Evolutionary conservation across 257 asterid species (phyloP).

Genomic region (Solanum infundibuliforme): DNA sequence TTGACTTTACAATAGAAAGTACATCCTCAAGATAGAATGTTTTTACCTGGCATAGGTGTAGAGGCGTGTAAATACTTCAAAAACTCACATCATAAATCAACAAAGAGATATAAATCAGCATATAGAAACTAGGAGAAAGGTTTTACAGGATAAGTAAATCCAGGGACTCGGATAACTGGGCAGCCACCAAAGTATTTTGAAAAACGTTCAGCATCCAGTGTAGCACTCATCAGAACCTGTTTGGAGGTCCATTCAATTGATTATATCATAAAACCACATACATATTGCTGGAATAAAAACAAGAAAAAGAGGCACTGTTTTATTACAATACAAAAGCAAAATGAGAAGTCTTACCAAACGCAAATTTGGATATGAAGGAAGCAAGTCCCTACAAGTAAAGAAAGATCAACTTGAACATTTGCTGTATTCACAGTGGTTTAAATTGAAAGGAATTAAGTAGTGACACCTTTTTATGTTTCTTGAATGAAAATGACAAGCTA

Average conservation of each 20-base stretch:
- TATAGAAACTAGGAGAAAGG: not conserved
- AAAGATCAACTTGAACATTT: not conserved
- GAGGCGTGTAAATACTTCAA: not conserved
- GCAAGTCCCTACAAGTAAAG: constrained; percentile 63
- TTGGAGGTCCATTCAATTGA: not conserved
- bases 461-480: not conserved
- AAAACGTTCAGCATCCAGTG: constrained; percentile 83
- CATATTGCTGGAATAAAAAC: not conserved
- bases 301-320: not conserved
- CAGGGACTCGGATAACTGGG: constrained; percentile 84
- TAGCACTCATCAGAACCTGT: constrained; percentile 96
- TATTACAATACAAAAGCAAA: constrained; percentile 2
- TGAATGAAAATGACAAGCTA: not conserved
- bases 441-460: not conserved
- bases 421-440: not conserved
- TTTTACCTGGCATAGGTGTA: constrained; percentile 45
- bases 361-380: constrained; percentile 73
- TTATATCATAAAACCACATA: not conserved
- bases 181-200: constrained; percentile 84
- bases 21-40: constrained; percentile 77
- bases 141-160: constrained; percentile 85
- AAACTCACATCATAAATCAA: constrained; percentile 2
- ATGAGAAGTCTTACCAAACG: constrained; percentile 55
- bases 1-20: constrained; percentile 46
- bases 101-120: constrained; percentile 3